phyloP scores from a whole-genome alignment of 148 eudicot species.

The Vaccinium vitisidaea region DNA sequence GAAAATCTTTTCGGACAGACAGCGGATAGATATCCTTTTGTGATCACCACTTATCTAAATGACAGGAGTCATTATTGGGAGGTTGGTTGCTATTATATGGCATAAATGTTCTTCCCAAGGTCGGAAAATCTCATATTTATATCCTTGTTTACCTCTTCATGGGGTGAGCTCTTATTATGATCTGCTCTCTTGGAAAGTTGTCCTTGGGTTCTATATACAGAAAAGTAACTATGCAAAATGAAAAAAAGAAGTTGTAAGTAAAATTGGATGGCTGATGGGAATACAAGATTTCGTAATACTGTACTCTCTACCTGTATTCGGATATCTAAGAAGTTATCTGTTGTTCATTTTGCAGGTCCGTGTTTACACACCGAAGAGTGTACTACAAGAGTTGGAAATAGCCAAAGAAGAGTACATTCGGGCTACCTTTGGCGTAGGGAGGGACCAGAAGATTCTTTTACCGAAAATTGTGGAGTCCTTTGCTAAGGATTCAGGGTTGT shows the following conservation, averaged over 20 bases:
- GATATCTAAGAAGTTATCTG: neutral
- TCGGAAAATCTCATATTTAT: neutral
- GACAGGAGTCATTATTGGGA: neutral
- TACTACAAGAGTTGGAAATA: slow-evolving; percentile 69
- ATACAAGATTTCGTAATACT: neutral
- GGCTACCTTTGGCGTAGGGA: slow-evolving; percentile 92
- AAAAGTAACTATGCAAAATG: neutral
- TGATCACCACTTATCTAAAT: neutral
- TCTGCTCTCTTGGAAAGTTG: neutral
- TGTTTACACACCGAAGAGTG: slow-evolving; percentile 77
- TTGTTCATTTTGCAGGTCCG: slow-evolving; percentile 52
- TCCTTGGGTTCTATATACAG: neutral
- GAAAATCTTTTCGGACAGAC: neutral
- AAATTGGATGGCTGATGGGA: neutral
- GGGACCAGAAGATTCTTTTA: slow-evolving; percentile 64
- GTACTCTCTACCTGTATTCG: neutral
- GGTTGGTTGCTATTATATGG: neutral
- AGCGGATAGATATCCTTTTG: neutral
- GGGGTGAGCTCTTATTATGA: neutral
- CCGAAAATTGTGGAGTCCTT: slow-evolving; percentile 80
- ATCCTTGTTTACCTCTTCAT: neutral
- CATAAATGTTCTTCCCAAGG: neutral
- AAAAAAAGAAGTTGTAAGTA: neutral
- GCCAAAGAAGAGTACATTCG: slow-evolving; percentile 95
- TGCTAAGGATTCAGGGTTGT: slow-evolving; percentile 71